phyloP scores from a whole-genome alignment of 2,329 filamentous ascomycete genomes.

The Alternaria burnsii region DNA sequence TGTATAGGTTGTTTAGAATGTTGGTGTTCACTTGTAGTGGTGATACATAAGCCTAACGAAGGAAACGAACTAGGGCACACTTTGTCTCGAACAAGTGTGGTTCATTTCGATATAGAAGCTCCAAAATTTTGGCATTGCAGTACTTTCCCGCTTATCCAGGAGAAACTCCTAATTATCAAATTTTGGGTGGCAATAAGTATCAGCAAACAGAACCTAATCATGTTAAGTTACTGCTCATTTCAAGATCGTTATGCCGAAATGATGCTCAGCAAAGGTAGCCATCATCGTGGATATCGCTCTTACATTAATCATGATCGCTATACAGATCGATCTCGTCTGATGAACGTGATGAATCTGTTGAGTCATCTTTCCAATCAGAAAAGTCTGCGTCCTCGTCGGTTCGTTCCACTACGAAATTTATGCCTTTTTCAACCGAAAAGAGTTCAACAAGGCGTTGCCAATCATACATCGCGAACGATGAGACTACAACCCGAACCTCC shows the following conservation, averaged over 20 bases:
- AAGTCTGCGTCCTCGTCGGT: slow-evolving; percentile 4
- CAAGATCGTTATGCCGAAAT: not conserved
- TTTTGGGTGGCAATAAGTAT: not conserved
- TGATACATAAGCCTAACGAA: not conserved
- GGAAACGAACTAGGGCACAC: not conserved
- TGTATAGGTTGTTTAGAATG: not conserved
- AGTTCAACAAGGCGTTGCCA: slow-evolving; percentile 19
- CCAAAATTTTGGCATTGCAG: too few species aligned
- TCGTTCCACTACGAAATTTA: slow-evolving; percentile 19
- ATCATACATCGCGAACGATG: slow-evolving; percentile 18
- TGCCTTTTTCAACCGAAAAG: slow-evolving; percentile 5
- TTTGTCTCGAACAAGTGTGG: not conserved
- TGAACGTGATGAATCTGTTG: slow-evolving; percentile 19
- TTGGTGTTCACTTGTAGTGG: not conserved
- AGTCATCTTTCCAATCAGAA: slow-evolving; percentile 10
- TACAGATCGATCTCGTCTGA: slow-evolving; percentile 29
- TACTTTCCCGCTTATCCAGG: too few species aligned
- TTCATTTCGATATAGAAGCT: too few species aligned
- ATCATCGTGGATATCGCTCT: not conserved
- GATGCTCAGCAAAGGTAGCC: not conserved
- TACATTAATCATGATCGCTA: slow-evolving; percentile 9
- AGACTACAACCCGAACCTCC: slow-evolving; percentile 15
- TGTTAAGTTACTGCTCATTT: not conserved
- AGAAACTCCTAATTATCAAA: too few species aligned
- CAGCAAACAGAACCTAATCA: not conserved